Evolutionary conservation across 2,329 filamentous ascomycete genomes (phyloP).

Genomic region (Furcasterigmium furcatum): DNA sequence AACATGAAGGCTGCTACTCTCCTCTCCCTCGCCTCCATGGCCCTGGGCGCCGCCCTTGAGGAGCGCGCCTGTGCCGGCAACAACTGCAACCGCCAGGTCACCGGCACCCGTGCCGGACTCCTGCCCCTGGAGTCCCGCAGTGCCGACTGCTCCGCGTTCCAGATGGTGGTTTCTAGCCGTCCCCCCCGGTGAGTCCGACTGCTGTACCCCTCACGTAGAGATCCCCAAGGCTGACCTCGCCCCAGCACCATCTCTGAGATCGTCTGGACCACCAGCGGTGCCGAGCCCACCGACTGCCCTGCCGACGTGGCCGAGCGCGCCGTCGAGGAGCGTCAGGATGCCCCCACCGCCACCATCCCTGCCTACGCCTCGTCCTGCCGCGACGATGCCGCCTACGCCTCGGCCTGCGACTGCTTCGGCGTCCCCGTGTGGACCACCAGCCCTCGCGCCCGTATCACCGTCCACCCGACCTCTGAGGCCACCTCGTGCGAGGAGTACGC

Average conservation of each 20-base stretch:
- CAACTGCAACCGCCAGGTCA: conserved; percentile 45
- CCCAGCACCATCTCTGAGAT: conserved; percentile 32
- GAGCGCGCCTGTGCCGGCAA: conserved; percentile 34
- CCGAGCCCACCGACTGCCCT: conserved; percentile 22
- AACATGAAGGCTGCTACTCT: conserved; percentile 38
- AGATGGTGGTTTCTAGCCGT: conserved; percentile 34
- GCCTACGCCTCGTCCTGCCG: conserved; percentile 38
- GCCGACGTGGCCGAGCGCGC: conserved; percentile 3
- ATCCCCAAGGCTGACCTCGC: background rate
- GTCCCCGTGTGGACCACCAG: conserved; percentile 34
- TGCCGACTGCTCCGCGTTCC: conserved; percentile 37
- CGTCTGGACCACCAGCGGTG: conserved; percentile 29
- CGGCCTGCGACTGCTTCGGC: conserved; percentile 42
- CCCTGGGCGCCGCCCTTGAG: conserved; percentile 29
- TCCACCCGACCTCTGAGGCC: background rate
- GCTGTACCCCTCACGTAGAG: background rate
- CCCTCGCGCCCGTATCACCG: conserved; percentile 28
- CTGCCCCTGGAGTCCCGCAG: conserved; percentile 27
- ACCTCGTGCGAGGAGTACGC: background rate
- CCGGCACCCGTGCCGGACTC: conserved; percentile 35
- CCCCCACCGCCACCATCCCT: conserved; percentile 29
- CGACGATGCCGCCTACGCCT: conserved; percentile 29
- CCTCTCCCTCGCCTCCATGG: conserved; percentile 31
- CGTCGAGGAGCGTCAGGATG: conserved; percentile 24
- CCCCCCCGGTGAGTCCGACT: conserved; percentile 29